phyloP scores from a whole-genome alignment of 169 alveolate species.

The Haemoproteus tartakovskyi region DNA sequence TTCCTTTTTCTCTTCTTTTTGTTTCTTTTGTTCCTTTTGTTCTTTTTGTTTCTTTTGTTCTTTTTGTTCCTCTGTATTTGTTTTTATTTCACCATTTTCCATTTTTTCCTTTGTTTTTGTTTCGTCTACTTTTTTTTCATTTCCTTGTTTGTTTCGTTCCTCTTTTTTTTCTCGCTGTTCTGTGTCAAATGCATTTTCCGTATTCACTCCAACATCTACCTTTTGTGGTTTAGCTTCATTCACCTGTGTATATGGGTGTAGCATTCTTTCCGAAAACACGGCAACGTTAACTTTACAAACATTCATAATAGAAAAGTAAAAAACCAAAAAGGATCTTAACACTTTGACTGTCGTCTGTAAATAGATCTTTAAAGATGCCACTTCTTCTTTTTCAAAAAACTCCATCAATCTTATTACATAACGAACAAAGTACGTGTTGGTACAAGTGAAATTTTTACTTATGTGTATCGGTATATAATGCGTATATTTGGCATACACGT shows the following conservation, averaged over 20 bases:
- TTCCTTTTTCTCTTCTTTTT: too few relatives aligned
- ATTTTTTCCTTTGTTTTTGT: neutral
- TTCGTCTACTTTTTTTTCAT: neutral
- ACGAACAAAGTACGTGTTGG: constrained; percentile 57
- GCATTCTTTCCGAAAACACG: constrained; percentile 33
- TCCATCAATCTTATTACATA: constrained; percentile 37
- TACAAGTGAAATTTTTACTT: constrained; percentile 62
- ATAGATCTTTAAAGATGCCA: constrained; percentile 14
- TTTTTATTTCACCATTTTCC: neutral
- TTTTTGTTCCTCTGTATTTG: neutral
- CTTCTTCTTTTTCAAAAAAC: constrained; percentile 7
- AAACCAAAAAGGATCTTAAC: constrained; percentile 40
- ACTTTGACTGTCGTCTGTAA: constrained; percentile 39
- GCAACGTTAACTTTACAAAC: constrained; percentile 40
- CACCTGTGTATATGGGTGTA: constrained; percentile 43
- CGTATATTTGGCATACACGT: neutral
- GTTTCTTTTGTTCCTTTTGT: neutral
- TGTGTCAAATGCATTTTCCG: too few relatives aligned
- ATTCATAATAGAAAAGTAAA: constrained; percentile 24
- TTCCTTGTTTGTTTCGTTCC: neutral
- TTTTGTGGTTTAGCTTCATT: neutral
- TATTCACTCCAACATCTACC: too few relatives aligned
- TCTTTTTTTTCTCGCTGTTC: too few relatives aligned
- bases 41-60: neutral
- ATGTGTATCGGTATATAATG: constrained; percentile 57